Evolutionary conservation across 805 yeast genomes (phyloP).

Genomic region (Kockiozyma suomiensis): DNA sequence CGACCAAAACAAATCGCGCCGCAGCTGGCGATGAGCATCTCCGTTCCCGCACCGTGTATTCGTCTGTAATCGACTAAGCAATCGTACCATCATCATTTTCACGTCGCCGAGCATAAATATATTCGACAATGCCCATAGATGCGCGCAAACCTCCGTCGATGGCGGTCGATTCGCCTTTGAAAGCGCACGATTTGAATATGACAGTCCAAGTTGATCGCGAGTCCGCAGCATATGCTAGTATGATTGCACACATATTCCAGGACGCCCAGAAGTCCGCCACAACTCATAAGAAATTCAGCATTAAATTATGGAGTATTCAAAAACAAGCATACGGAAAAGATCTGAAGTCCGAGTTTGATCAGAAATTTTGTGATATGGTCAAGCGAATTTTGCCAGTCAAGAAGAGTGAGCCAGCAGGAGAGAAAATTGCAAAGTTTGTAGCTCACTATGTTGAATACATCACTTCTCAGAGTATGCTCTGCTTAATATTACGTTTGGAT

Average conservation of each 20-base stretch:
- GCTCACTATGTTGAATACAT: conserved; percentile 61
- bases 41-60: not conserved
- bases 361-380: conserved; percentile 60
- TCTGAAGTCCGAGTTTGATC: conserved; percentile 60
- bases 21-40: conserved; percentile 12
- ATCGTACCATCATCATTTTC: not conserved
- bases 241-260: conserved; percentile 65
- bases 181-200: not conserved
- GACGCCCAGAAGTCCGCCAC: conserved; percentile 75
- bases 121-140: not conserved
- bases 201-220: not conserved
- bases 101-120: not conserved
- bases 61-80: not conserved
- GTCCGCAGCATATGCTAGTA: not conserved
- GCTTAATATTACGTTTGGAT: not conserved
- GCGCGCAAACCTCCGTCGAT: not conserved
- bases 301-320: conserved; percentile 62
- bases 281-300: conserved; percentile 74
- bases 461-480: conserved; percentile 27
- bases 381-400: conserved; percentile 69
- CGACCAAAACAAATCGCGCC: conserved; percentile 13
- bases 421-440: conserved; percentile 69
- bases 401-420: conserved; percentile 71
- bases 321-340: conserved; percentile 56
- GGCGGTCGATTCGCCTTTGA: not conserved